These are phyloP conservation scores for Mucuna pruriens DNA, from an alignment of 306 rosid species.

Conservation along the genomic window DNA sequence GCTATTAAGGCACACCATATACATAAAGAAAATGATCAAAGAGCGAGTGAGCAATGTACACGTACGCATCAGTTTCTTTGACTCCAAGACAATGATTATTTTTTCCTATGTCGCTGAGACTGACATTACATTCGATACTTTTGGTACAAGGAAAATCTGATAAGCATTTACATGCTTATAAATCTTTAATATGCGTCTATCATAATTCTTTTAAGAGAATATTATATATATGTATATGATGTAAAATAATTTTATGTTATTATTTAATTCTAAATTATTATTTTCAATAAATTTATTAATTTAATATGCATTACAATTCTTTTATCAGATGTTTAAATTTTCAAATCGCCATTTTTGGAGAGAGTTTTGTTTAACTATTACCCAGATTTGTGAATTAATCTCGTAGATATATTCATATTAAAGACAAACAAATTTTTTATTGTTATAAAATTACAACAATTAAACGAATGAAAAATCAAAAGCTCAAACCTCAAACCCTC, in stretches of 20 bases:
- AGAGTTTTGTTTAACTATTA: neutral
- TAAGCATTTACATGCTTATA: neutral
- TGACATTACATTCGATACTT: conserved; percentile 25
- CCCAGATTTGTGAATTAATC: no score
- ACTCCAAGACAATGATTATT: neutral
- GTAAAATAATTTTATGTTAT: no score
- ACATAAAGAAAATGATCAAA: neutral
- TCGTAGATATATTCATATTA: no score
- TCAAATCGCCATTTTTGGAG: neutral
- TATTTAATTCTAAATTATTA: no score
- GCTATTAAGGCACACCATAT: neutral
- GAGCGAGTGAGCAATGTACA: neutral
- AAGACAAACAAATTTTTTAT: no score
- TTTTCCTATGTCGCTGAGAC: neutral
- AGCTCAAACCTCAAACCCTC: no score
- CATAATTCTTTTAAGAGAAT: neutral
- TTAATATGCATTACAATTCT: neutral
- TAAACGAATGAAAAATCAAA: no score
- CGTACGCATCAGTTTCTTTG: neutral
- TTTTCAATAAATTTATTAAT: no score
- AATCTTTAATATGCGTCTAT: neutral
- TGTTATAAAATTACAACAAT: no score
- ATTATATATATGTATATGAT: no score
- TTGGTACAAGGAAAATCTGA: neutral
- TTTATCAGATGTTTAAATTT: neutral